These are phyloP conservation scores for Ascochyta clinopodiicola DNA, from an alignment of 2,329 filamentous ascomycete species.

Conservation along the genomic window DNA sequence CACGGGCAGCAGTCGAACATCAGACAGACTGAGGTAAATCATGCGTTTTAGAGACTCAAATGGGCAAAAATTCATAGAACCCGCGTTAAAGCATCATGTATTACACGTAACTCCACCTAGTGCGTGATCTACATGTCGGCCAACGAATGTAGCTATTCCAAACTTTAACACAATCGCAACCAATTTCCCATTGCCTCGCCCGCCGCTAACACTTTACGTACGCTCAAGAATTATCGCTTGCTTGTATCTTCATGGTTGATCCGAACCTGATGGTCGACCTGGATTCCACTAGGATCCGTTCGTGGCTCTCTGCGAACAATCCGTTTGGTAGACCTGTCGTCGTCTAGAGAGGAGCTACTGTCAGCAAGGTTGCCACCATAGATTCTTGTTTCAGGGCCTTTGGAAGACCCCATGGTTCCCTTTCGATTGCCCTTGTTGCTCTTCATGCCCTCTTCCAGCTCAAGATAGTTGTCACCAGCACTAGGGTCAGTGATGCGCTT, in stretches of 20 bases:
- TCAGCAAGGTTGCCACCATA: slow-evolving; percentile 17
- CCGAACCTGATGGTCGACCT: not conserved
- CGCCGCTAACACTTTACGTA: too few species aligned
- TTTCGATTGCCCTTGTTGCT: not conserved
- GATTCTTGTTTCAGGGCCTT: slow-evolving; percentile 14
- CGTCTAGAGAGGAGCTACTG: slow-evolving; percentile 8
- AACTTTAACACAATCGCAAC: too few species aligned
- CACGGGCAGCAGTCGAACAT: too few species aligned
- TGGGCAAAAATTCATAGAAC: too few species aligned
- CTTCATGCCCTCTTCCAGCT: slow-evolving; percentile 8
- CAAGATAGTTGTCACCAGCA: slow-evolving; percentile 13
- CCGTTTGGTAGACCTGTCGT: slow-evolving; percentile 7
- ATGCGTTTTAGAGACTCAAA: too few species aligned
- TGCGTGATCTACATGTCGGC: too few species aligned
- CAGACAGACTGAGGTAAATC: too few species aligned
- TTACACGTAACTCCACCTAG: too few species aligned
- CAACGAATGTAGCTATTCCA: too few species aligned
- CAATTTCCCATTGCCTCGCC: too few species aligned
- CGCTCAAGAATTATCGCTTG: too few species aligned
- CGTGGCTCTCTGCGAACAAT: not conserved
- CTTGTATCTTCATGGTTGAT: not conserved
- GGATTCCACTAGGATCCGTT: not conserved
- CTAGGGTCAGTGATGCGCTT: slow-evolving; percentile 15
- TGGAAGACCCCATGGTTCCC: not conserved
- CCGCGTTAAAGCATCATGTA: too few species aligned